These are phyloP conservation scores for Letharia columbiana DNA, from an alignment of 495 filamentous ascomycete species.

Conservation along the genomic window DNA sequence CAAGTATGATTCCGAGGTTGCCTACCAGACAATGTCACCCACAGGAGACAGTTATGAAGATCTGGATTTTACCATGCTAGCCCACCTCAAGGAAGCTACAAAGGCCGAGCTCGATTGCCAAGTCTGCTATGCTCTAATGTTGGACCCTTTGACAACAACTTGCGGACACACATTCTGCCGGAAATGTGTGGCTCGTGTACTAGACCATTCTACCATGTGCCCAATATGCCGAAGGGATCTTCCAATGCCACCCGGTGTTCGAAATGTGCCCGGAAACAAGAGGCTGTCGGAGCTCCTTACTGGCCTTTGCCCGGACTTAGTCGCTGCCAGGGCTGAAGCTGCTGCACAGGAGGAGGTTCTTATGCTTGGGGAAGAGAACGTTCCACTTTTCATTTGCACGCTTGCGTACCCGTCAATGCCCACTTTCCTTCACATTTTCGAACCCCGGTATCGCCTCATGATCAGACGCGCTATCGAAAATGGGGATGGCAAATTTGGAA, in stretches of 20 bases:
- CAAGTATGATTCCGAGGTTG: constrained; percentile 44
- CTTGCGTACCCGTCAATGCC: constrained; percentile 74
- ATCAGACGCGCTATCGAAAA: constrained; percentile 65
- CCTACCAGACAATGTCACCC: constrained; percentile 38
- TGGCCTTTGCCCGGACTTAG: constrained; percentile 56
- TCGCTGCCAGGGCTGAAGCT: constrained; percentile 48
- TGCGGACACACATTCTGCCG: constrained; percentile 90
- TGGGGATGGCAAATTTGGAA: constrained; percentile 67
- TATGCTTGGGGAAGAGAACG: constrained; percentile 46
- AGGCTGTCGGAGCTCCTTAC: constrained; percentile 51
- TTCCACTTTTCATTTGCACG: constrained; percentile 74
- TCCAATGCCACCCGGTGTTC: constrained; percentile 49
- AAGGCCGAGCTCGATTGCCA: constrained; percentile 74
- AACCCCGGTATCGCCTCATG: constrained; percentile 83
- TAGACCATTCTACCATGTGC: constrained; percentile 69
- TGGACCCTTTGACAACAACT: constrained; percentile 72
- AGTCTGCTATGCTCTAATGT: constrained; percentile 70
- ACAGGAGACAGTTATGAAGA: constrained; percentile 32
- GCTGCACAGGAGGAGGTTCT: constrained; percentile 42
- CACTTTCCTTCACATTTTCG: constrained; percentile 82
- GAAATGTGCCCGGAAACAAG: constrained; percentile 51
- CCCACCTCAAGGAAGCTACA: constrained; percentile 49
- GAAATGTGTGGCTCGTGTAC: constrained; percentile 60
- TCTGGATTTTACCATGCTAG: constrained; percentile 45
- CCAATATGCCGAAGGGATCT: constrained; percentile 67